phyloP scores from a whole-genome alignment of 768 basidiomycete species.

The Leccinum boreale region DNA sequence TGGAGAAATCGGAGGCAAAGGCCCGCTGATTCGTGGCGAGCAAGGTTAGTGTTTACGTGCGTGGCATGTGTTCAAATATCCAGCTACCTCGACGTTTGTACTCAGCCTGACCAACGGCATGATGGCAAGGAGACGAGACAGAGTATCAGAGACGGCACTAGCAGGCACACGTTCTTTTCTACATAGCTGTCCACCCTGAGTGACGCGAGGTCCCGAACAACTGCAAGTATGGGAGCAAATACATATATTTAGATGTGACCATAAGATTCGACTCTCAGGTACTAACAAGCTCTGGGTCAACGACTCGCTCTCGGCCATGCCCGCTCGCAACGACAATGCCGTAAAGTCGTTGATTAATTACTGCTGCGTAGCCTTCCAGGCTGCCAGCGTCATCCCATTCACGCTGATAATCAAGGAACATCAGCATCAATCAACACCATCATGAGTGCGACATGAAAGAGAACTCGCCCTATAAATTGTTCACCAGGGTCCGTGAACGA shows the following conservation, averaged over 20 bases:
- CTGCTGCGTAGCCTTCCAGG: neutral
- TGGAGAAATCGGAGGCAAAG: conserved; percentile 49
- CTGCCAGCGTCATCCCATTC: neutral
- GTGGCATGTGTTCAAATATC: neutral
- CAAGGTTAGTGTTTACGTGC: neutral
- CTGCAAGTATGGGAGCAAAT: neutral
- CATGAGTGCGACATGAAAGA: neutral
- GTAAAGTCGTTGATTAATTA: neutral
- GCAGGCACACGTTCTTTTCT: neutral
- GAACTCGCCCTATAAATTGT: conserved; percentile 1
- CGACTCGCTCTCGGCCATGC: neutral
- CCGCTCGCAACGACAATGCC: neutral
- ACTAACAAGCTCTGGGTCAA: neutral
- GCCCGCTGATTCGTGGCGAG: conserved; percentile 12
- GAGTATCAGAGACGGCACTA: neutral
- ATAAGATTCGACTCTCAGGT: neutral
- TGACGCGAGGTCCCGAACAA: neutral
- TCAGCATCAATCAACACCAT: neutral
- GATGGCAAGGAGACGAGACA: neutral
- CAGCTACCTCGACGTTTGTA: conserved; percentile 36
- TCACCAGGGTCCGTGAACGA: conserved; percentile 5
- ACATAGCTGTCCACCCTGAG: neutral
- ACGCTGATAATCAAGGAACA: neutral
- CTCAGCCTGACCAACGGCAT: conserved; percentile 41
- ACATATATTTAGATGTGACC: neutral